These are phyloP conservation scores for Coemansia sp. DNA, from an alignment of 192 early-diverging fungal species.

Conservation along the genomic window DNA sequence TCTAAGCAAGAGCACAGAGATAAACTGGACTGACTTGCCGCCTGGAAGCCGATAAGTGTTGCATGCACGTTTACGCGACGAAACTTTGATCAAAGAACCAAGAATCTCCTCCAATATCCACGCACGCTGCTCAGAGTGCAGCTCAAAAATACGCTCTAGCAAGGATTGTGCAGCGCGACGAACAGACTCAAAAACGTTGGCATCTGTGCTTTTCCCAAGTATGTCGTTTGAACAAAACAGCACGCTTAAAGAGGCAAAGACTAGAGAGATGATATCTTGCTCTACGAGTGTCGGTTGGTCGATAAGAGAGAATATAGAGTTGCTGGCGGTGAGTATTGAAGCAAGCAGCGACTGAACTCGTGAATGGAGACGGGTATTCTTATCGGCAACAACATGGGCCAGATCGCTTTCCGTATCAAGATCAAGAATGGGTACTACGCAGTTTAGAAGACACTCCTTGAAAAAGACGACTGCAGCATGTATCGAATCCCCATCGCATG, in stretches of 20 bases:
- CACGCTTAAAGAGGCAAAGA: constrained; percentile 45
- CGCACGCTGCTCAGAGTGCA: constrained; percentile 58
- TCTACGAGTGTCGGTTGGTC: constrained; percentile 26
- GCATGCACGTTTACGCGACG: constrained; percentile 55
- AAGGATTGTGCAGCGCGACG: constrained; percentile 44
- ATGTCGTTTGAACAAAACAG: constrained; percentile 39
- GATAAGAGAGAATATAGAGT: constrained; percentile 19
- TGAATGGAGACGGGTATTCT: constrained; percentile 2
- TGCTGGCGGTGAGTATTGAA: constrained; percentile 18
- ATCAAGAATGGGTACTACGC: constrained; percentile 39
- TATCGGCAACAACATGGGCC: constrained; percentile 8
- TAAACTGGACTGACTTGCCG: constrained; percentile 69
- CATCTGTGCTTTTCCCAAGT: constrained; percentile 16
- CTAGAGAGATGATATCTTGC: constrained; percentile 43
- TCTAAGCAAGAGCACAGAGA: constrained; percentile 70
- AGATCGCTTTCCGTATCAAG: constrained; percentile 18
- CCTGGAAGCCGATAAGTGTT: constrained; percentile 62
- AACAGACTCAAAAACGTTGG: constrained; percentile 39
- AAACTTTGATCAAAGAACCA: constrained; percentile 68
- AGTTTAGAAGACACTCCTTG: constrained; percentile 41
- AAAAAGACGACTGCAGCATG: constrained; percentile 27
- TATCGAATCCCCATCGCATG: constrained; percentile 32
- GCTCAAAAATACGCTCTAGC: constrained; percentile 41
- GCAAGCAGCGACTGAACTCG: constrained; percentile 28
- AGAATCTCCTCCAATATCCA: constrained; percentile 91